A percentile compares a stretch with the other conserved stretches of the same genome.
phyloP scores from a whole-genome alignment of 768 basidiomycete genomes.

The Leccinum sublutescens region DNA sequence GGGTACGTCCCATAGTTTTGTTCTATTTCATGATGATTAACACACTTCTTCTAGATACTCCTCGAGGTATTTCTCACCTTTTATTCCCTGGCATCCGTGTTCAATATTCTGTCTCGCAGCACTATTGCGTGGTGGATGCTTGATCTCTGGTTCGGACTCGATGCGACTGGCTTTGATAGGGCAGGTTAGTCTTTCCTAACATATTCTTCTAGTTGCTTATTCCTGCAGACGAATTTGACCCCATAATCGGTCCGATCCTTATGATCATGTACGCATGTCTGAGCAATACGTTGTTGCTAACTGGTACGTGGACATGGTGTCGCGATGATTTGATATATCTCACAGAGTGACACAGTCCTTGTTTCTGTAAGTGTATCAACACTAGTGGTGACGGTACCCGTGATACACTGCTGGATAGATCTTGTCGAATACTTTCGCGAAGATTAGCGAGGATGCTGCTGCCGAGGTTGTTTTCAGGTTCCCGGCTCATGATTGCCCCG shows the following conservation, averaged over 20 bases:
- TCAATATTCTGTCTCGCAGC: conserved; percentile 27
- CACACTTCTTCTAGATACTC: conserved; percentile 28
- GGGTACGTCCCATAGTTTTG: conserved; percentile 38
- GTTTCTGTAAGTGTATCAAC: conserved; percentile 59
- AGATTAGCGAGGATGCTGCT: conserved; percentile 88
- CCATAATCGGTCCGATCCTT: conserved; percentile 84
- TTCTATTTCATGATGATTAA: not conserved
- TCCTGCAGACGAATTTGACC: conserved; percentile 69
- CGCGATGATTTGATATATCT: not conserved
- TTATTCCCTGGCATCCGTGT: not conserved
- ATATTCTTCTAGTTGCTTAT: conserved; percentile 3
- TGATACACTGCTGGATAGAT: conserved; percentile 53
- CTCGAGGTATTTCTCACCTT: conserved; percentile 32
- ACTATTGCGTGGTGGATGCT: conserved; percentile 95
- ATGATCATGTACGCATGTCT: conserved; percentile 91
- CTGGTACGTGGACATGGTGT: conserved; percentile 50
- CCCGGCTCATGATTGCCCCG: not conserved
- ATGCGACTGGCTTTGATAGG: conserved; percentile 83
- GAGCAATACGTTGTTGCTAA: conserved; percentile 89
- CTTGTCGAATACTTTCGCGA: conserved; percentile 92
- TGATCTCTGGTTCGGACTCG: conserved; percentile 92
- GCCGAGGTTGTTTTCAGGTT: conserved; percentile 61
- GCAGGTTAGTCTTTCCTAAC: conserved; percentile 54
- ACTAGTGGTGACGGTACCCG: not conserved
- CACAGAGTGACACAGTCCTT: conserved; percentile 49